phyloP scores from a whole-genome alignment of 2,329 filamentous ascomycete species.

The Neofusicoccum parvum region DNA sequence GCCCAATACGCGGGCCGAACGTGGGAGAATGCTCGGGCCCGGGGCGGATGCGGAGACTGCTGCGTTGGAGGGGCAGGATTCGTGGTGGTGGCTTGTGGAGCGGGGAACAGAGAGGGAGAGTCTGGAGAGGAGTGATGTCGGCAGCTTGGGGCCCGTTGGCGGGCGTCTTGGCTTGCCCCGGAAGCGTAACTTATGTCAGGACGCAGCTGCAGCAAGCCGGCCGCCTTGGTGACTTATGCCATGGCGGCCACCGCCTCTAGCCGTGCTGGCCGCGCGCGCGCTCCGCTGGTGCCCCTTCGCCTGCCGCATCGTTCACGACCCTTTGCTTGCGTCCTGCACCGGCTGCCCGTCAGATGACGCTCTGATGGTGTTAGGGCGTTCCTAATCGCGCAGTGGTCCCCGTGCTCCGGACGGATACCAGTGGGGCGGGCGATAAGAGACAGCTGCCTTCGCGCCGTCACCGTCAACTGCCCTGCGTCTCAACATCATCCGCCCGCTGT shows the following conservation, averaged over 20 bases:
- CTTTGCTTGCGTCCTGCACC: neutral
- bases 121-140: constrained; percentile 17
- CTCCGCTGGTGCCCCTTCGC: neutral
- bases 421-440: constrained; percentile 13
- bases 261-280: neutral
- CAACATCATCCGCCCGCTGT: constrained; percentile 7
- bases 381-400: constrained; percentile 16
- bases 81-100: constrained; percentile 4
- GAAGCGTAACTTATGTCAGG: constrained; percentile 16
- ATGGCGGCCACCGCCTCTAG: neutral
- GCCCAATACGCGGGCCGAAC: constrained; percentile 17
- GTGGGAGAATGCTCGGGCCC: neutral
- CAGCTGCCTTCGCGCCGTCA: neutral
- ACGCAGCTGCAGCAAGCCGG: constrained; percentile 8
- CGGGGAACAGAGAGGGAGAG: constrained; percentile 8
- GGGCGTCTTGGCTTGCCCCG: constrained; percentile 20
- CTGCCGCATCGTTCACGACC: neutral
- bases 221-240: neutral
- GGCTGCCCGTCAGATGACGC: constrained; percentile 11
- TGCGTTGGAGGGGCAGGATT: constrained; percentile 7
- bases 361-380: constrained; percentile 5
- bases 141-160: constrained; percentile 21
- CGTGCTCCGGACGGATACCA: constrained; percentile 13
- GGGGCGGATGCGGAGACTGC: neutral
- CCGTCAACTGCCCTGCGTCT: neutral